Percentiles rank a stretch among this genome's conserved stretches.
Conservation (phyloP, 371 early-diverging fungal species). For the Phascolomyces articulosus region DNA sequence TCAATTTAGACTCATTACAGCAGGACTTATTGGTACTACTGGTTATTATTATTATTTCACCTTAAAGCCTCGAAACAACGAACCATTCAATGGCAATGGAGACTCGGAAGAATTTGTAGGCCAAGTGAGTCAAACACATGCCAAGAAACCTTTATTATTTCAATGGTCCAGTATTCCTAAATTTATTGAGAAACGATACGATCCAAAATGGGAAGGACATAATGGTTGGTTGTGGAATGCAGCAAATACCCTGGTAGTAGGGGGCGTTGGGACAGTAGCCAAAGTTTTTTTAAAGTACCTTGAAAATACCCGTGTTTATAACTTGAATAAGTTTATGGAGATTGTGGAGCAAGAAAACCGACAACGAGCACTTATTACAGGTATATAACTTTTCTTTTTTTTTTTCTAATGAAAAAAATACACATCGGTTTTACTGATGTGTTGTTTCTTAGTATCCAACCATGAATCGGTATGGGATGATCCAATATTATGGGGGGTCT, state of each 20-base stretch:
- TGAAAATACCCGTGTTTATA: constrained; percentile 54
- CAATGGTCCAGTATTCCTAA: constrained; percentile 39
- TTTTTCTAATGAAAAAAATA: no score
- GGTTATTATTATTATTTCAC: not conserved
- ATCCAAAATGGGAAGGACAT: constrained; percentile 17
- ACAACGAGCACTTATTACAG: constrained; percentile 66
- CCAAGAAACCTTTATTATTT: constrained; percentile 23
- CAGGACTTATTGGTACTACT: not conserved
- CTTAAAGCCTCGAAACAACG: not conserved
- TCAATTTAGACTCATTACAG: not conserved
- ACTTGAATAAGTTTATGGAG: constrained; percentile 61
- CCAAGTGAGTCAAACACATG: constrained; percentile 25
- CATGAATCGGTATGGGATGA: constrained; percentile 74
- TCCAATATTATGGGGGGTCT: constrained; percentile 80
- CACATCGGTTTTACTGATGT: not conserved
- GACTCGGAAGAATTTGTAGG: constrained; percentile 15
- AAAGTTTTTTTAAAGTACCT: constrained; percentile 61
- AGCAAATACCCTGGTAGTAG: constrained; percentile 45
- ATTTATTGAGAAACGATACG: constrained; percentile 30
- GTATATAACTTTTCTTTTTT: no score
- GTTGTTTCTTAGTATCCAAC: constrained; percentile 42
- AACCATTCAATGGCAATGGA: not conserved
- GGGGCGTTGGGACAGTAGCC: constrained; percentile 43
- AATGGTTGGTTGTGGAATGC: constrained; percentile 52
- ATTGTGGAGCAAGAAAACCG: constrained; percentile 61